Conservation (phyloP, 129 eudicot genomes). For the Sambucus nigra region DNA sequence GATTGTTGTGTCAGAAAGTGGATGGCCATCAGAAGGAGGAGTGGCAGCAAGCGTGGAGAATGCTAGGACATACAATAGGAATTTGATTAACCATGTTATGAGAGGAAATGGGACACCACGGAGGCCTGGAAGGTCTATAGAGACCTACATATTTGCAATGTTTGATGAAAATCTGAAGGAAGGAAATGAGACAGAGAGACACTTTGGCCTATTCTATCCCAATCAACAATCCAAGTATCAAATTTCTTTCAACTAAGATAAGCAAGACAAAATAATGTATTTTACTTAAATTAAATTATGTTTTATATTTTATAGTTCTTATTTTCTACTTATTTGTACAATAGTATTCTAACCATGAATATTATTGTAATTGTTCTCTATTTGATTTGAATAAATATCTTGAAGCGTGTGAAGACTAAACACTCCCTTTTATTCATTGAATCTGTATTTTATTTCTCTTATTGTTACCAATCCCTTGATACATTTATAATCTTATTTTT, state of each 20-base stretch:
- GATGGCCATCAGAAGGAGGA: slow-evolving; percentile 40
- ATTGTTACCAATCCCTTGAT: too few relatives aligned
- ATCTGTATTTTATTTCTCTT: too few relatives aligned
- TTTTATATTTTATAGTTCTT: too few relatives aligned
- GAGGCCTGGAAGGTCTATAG: slow-evolving; percentile 17
- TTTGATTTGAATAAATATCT: too few relatives aligned
- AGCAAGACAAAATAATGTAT: too few relatives aligned
- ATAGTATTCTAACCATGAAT: too few relatives aligned
- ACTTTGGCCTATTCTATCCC: slow-evolving; percentile 19
- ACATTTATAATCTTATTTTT: too few relatives aligned
- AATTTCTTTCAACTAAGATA: slow-evolving; percentile 8
- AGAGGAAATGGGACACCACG: slow-evolving; percentile 21
- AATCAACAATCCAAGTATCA: slow-evolving; percentile 11
- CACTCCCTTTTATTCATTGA: too few relatives aligned
- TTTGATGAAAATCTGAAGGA: slow-evolving; percentile 20
- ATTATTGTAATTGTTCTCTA: too few relatives aligned
- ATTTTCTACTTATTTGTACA: too few relatives aligned
- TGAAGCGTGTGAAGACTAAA: too few relatives aligned
- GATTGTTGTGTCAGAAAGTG: slow-evolving; percentile 41
- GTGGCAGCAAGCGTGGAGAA: slow-evolving; percentile 1
- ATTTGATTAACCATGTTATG: slow-evolving; percentile 17
- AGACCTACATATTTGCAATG: slow-evolving; percentile 24
- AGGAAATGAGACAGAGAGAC: slow-evolving; percentile 8
- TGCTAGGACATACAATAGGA: slow-evolving; percentile 15
- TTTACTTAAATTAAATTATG: too few relatives aligned